Evolutionary conservation across 2,329 filamentous ascomycete species (phyloP).

Genomic region (Colletotrichum phormii): DNA sequence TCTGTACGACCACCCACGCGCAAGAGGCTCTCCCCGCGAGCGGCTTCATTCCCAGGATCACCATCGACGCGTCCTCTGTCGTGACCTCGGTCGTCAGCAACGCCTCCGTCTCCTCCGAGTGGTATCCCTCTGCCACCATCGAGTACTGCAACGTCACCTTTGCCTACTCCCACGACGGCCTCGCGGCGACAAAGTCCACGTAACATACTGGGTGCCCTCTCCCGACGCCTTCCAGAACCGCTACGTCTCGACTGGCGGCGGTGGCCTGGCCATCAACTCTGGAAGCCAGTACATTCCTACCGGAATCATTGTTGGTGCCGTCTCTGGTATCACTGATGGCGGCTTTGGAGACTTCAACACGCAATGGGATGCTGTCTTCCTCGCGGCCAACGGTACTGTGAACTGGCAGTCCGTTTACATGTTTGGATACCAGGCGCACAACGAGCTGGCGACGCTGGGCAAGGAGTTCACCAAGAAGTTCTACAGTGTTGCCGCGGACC

Average conservation of each 20-base stretch:
- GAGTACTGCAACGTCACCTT: conserved; percentile 60
- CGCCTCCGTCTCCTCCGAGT: conserved; percentile 43
- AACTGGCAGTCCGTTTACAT: conserved; percentile 31
- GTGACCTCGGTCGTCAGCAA: conserved; percentile 47
- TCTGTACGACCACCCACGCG: conserved; percentile 39
- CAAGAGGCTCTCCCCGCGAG: conserved; percentile 39
- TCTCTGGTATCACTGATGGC: conserved; percentile 60
- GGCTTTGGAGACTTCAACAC: conserved; percentile 61
- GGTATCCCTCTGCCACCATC: conserved; percentile 46
- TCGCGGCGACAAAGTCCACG: conserved; percentile 46
- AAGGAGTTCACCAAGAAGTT: conserved; percentile 60
- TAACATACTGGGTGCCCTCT: conserved; percentile 55
- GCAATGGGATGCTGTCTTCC: conserved; percentile 49
- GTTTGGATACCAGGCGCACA: conserved; percentile 24
- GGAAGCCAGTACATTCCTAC: conserved; percentile 45
- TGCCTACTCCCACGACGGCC: conserved; percentile 56
- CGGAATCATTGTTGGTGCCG: conserved; percentile 59
- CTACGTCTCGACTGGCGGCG: conserved; percentile 59
- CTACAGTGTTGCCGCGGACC: conserved; percentile 51
- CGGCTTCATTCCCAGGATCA: conserved; percentile 42
- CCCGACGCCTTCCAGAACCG: conserved; percentile 57
- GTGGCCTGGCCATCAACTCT: conserved; percentile 58
- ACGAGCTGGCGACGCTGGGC: conserved; percentile 44
- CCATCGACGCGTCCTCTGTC: conserved; percentile 43
- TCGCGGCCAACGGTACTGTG: conserved; percentile 46